Percentiles rank a stretch among this genome's conserved stretches.
Conservation (phyloP, 2,329 filamentous ascomycete species). For the Elsinoe necatrix region DNA sequence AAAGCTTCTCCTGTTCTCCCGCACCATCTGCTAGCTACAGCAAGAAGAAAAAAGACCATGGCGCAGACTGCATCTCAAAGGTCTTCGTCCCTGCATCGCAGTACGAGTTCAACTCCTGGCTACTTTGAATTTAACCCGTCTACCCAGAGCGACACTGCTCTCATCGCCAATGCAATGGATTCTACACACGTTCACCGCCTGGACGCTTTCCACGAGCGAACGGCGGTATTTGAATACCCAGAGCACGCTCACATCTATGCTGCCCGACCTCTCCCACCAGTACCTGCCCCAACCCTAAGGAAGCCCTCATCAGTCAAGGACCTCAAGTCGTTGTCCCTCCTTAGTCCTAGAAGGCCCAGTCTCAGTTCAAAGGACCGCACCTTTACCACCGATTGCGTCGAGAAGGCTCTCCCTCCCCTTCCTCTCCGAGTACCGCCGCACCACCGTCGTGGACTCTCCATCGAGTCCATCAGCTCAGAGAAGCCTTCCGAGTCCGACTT, state of each 20-base stretch:
- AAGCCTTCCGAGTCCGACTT: conserved; percentile 13
- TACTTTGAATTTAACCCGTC: conserved; percentile 17
- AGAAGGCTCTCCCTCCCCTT: conserved; percentile 19
- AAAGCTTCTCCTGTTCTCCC: conserved; percentile 3
- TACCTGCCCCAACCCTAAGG: conserved; percentile 17
- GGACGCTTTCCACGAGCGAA: conserved; percentile 18
- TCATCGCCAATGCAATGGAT: conserved; percentile 15
- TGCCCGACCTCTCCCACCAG: conserved; percentile 18
- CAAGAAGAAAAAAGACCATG: conserved; percentile 15
- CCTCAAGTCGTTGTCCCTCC: conserved; percentile 15
- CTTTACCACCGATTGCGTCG: conserved; percentile 8
- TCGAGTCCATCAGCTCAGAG: conserved; percentile 16
- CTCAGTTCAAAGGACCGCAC: conserved; percentile 1
- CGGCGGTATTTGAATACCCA: conserved; percentile 18
- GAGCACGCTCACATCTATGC: conserved; percentile 19
- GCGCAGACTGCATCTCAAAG: conserved; percentile 13
- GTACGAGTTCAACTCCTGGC: conserved; percentile 9
- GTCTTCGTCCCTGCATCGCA: conserved; percentile 15
- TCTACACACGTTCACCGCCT: conserved; percentile 17
- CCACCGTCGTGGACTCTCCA: conserved; percentile 16
- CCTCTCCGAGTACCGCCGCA: conserved; percentile 16
- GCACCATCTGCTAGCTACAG: conserved; percentile 16
- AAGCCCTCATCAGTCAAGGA: conserved; percentile 18
- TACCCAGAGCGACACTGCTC: conserved; percentile 8
- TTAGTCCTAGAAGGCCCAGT: conserved; percentile 10